Percentiles rank a stretch among this genome's conserved stretches.
phyloP scores from a whole-genome alignment of 2,329 filamentous ascomycete species.

The Xylogone sp. region DNA sequence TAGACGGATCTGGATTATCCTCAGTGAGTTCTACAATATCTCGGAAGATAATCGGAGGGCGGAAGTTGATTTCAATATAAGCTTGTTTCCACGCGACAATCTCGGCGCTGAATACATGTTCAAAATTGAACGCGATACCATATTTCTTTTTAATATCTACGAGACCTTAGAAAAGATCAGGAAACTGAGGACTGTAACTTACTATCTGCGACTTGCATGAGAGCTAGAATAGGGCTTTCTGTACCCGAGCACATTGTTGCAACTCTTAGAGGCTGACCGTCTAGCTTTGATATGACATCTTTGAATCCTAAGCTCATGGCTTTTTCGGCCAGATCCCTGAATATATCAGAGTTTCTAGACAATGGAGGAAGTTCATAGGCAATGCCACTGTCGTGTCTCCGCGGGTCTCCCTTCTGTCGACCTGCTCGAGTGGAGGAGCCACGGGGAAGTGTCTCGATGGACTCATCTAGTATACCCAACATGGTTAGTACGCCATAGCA shows the following conservation, averaged over 20 bases:
- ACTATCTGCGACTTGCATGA: slow-evolving; percentile 52
- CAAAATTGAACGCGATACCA: slow-evolving; percentile 35
- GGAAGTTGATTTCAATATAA: slow-evolving; percentile 59
- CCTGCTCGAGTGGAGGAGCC: not conserved
- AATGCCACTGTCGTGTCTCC: slow-evolving; percentile 6
- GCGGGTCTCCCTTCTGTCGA: not conserved
- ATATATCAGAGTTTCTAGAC: slow-evolving; percentile 7
- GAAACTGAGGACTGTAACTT: slow-evolving; percentile 14
- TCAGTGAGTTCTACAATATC: slow-evolving; percentile 54
- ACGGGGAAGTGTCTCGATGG: no score
- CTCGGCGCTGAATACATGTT: slow-evolving; percentile 60
- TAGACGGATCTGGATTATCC: slow-evolving; percentile 16
- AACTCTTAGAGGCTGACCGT: slow-evolving; percentile 43
- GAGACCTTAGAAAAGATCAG: slow-evolving; percentile 3
- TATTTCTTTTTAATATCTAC: slow-evolving; percentile 25
- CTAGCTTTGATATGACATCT: slow-evolving; percentile 30
- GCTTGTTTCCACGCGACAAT: slow-evolving; percentile 61
- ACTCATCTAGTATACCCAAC: no score
- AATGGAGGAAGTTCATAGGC: slow-evolving; percentile 5
- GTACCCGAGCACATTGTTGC: slow-evolving; percentile 78
- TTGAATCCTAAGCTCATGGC: slow-evolving; percentile 18
- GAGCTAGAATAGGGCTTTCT: slow-evolving; percentile 66
- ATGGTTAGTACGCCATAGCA: no score
- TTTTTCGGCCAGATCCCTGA: slow-evolving; percentile 7
- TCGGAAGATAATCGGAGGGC: slow-evolving; percentile 48